phyloP scores from a whole-genome alignment of 2,329 filamentous ascomycete genomes.

The Trichoderma oligosporum region DNA sequence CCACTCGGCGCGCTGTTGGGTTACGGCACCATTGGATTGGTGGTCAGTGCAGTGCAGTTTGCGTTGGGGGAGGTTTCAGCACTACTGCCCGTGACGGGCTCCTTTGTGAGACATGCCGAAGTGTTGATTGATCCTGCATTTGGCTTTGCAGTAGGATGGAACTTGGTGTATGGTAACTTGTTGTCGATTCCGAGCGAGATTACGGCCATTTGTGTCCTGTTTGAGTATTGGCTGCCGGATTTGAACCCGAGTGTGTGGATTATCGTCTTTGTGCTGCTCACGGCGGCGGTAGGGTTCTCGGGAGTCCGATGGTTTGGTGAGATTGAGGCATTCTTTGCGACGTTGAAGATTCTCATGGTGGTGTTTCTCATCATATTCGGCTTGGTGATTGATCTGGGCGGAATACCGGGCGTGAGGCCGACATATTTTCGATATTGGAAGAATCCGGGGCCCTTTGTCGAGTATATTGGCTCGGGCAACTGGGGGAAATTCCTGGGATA shows the following conservation, averaged over 20 bases:
- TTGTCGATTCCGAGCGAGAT: slow-evolving; percentile 58
- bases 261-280: slow-evolving; percentile 45
- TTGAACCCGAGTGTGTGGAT: slow-evolving; percentile 52
- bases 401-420: slow-evolving; percentile 53
- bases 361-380: slow-evolving; percentile 60
- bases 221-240: slow-evolving; percentile 58
- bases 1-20: slow-evolving; percentile 47
- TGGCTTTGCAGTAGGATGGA: slow-evolving; percentile 53
- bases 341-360: slow-evolving; percentile 58
- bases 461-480: slow-evolving; percentile 56
- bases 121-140: slow-evolving; percentile 60
- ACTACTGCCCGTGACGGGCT: slow-evolving; percentile 58
- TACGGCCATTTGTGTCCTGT: slow-evolving; percentile 58
- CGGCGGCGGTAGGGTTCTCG: slow-evolving; percentile 55
- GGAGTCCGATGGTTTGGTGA: slow-evolving; percentile 59
- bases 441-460: slow-evolving; percentile 63
- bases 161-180: slow-evolving; percentile 53
- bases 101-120: slow-evolving; percentile 58
- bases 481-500: slow-evolving; percentile 66
- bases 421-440: slow-evolving; percentile 69
- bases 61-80: slow-evolving; percentile 59
- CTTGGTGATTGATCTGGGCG: slow-evolving; percentile 60
- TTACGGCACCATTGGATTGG: slow-evolving; percentile 54
- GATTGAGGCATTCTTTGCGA: slow-evolving; percentile 51
- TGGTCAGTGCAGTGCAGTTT: slow-evolving; percentile 55